Evolutionary conservation across 805 yeast species (phyloP).

Genomic region (Schizosaccharomyces japonicus): DNA sequence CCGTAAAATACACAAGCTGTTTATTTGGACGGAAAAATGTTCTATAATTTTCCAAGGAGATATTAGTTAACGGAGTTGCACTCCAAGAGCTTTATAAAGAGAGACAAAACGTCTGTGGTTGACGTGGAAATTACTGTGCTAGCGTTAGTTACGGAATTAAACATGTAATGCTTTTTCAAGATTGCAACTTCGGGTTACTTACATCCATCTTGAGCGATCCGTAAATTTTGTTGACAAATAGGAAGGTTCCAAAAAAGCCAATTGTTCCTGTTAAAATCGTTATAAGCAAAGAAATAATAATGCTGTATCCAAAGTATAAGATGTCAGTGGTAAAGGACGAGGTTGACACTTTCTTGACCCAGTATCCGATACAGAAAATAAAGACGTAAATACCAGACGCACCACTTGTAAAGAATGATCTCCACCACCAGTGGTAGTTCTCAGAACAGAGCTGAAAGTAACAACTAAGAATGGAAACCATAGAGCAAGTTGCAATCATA

Average conservation of each 20-base stretch:
- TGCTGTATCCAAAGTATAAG: slow-evolving; percentile 62
- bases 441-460: slow-evolving; percentile 74
- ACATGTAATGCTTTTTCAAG: no score
- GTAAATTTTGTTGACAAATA: slow-evolving; percentile 58
- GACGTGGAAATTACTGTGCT: no score
- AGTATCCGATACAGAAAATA: slow-evolving; percentile 45
- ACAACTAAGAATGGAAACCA: slow-evolving; percentile 56
- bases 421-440: slow-evolving; percentile 96
- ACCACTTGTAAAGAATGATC: slow-evolving; percentile 64
- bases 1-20: no score
- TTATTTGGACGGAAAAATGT: no score
- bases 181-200: no score
- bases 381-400: slow-evolving; percentile 72
- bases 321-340: slow-evolving; percentile 50
- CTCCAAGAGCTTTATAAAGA: no score
- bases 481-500: slow-evolving; percentile 56
- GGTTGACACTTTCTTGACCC: slow-evolving; percentile 28
- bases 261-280: slow-evolving; percentile 72
- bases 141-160: no score
- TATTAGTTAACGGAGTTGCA: no score
- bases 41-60: no score
- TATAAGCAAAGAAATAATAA: slow-evolving; percentile 40
- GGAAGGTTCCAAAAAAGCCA: slow-evolving; percentile 54
- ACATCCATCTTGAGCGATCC: slow-evolving; percentile 71
- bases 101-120: no score